Percentiles rank a stretch among this genome's conserved stretches.
phyloP scores from a whole-genome alignment of 2,329 filamentous ascomycete species.

The Metarhizium brunneum region DNA sequence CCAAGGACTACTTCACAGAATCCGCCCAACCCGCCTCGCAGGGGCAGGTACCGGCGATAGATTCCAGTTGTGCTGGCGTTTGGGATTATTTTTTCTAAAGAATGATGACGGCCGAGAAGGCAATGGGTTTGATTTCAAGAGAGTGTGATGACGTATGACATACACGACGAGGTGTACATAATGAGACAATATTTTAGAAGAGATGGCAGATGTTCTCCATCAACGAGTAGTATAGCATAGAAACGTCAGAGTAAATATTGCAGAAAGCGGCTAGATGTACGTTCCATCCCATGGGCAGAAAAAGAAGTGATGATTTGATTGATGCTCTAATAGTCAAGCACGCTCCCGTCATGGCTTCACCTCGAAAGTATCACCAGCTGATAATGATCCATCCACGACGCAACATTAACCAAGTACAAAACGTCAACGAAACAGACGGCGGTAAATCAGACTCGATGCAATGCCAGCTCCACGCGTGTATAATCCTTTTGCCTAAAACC shows the following conservation, averaged over 20 bases:
- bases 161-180: neutral
- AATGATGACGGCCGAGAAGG: neutral
- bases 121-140: neutral
- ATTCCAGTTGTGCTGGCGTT: neutral
- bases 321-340: neutral
- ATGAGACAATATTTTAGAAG: neutral
- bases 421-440: neutral
- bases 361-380: neutral
- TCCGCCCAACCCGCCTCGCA: constrained; percentile 6
- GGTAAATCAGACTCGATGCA: neutral
- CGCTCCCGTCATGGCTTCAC: neutral
- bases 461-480: neutral
- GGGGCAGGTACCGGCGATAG: neutral
- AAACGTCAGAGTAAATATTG: neutral
- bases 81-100: neutral
- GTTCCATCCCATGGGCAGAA: neutral
- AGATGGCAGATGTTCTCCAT: neutral
- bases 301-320: neutral
- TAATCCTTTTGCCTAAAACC: neutral
- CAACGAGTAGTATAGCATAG: neutral
- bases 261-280: neutral
- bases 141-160: neutral
- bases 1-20: neutral
- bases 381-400: neutral
- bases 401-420: neutral